Evolutionary conservation across 805 yeast species (phyloP).

Genomic region (Candida glaebosa): DNA sequence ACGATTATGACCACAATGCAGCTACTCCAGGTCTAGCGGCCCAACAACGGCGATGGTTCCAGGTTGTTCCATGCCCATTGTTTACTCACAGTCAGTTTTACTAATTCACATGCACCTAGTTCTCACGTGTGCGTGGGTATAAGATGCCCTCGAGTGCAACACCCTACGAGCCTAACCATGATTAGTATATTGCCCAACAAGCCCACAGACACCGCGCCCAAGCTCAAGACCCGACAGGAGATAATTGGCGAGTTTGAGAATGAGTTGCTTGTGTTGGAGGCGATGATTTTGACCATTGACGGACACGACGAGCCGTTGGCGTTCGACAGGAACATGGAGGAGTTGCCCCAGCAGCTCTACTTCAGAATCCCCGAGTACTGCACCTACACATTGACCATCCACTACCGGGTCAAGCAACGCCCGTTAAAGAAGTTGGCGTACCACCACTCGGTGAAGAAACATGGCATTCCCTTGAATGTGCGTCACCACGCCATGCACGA

Average conservation of each 20-base stretch:
- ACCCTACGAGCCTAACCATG: no score
- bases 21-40: no score
- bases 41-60: no score
- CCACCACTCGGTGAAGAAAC: constrained; percentile 25
- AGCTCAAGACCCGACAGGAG: constrained; percentile 11
- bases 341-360: constrained; percentile 21
- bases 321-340: constrained; percentile 22
- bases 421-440: constrained; percentile 20
- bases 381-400: constrained; percentile 21
- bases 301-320: constrained; percentile 21
- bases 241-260: constrained; percentile 16
- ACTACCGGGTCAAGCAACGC: constrained; percentile 18
- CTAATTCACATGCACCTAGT: no score
- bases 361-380: constrained; percentile 24
- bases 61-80: no score
- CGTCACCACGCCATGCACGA: constrained; percentile 18
- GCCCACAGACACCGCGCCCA: background rate
- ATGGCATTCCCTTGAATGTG: constrained; percentile 21
- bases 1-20: no score
- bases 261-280: constrained; percentile 22
- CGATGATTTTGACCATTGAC: constrained; percentile 23
- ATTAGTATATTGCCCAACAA: no score
- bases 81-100: no score
- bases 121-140: no score
- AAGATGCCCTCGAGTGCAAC: no score